Percentiles rank a stretch among this genome's conserved stretches.
These are phyloP conservation scores for Pachysandra terminalis DNA, from an alignment of 164 flowering plant species.

Conservation along the genomic window DNA sequence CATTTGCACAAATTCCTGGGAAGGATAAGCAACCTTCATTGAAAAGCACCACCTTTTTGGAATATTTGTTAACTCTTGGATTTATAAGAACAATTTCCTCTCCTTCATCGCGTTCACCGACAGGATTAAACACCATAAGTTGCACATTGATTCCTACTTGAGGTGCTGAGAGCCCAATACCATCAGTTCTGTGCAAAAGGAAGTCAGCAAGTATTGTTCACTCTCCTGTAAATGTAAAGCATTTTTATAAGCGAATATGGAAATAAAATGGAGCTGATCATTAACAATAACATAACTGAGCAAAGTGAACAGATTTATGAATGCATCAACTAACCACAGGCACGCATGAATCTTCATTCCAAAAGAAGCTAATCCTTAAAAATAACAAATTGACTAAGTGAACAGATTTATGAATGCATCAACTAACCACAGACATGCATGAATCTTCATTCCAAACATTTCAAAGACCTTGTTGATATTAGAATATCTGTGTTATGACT, in stretches of 20 bases:
- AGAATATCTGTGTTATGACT: neutral
- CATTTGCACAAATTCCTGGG: conserved; percentile 88
- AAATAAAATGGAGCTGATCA: neutral
- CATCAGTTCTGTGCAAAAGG: conserved; percentile 85
- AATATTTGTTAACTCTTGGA: conserved; percentile 65
- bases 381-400: no score
- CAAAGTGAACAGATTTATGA: no score
- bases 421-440: no score
- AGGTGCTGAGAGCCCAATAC: conserved; percentile 98
- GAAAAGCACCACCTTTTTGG: conserved; percentile 53
- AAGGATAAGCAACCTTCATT: conserved; percentile 96
- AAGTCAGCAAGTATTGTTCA: conserved; percentile 41
- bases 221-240: conserved; percentile 31
- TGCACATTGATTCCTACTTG: conserved; percentile 95
- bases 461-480: no score
- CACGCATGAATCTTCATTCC: no score
- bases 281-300: neutral
- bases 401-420: no score
- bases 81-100: conserved; percentile 93
- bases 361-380: no score
- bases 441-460: no score
- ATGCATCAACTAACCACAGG: no score
- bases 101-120: conserved; percentile 85
- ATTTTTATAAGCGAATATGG: conserved; percentile 9
- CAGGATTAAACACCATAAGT: conserved; percentile 93